Evolutionary conservation across 179 eudicot species (phyloP).

Genomic region (Actinidia arguta): DNA sequence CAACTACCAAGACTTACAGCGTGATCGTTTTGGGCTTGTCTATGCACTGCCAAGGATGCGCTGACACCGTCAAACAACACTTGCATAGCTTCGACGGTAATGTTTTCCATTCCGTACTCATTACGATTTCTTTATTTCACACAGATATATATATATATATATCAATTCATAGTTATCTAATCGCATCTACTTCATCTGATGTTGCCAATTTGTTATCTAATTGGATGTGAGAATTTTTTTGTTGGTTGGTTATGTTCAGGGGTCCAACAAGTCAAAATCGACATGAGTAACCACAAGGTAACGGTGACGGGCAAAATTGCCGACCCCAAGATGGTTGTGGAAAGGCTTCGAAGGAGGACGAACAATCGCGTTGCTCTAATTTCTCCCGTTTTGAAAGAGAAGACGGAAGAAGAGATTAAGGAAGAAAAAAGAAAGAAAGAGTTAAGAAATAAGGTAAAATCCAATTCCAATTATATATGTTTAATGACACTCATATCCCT

Average conservation of each 20-base stretch:
- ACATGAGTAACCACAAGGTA: slow-evolving; percentile 49
- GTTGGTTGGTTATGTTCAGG: slow-evolving; percentile 39
- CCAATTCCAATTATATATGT: slow-evolving; percentile 16
- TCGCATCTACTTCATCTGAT: background rate
- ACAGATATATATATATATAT: background rate
- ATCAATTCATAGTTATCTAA: too few species aligned
- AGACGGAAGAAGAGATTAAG: slow-evolving; percentile 24
- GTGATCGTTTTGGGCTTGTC: slow-evolving; percentile 42
- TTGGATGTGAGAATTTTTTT: background rate
- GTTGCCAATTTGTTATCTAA: background rate
- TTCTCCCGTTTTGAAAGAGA: slow-evolving; percentile 42
- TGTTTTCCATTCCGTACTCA: background rate
- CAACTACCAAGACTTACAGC: slow-evolving; percentile 9
- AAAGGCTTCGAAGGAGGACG: slow-evolving; percentile 49
- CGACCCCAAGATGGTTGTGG: slow-evolving; percentile 55
- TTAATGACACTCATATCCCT: background rate
- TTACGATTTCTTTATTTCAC: background rate
- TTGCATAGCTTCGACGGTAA: slow-evolving; percentile 50
- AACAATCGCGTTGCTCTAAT: slow-evolving; percentile 54
- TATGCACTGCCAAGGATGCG: slow-evolving; percentile 55
- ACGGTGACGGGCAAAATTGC: slow-evolving; percentile 54
- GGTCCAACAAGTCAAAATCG: slow-evolving; percentile 45
- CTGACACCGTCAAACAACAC: slow-evolving; percentile 24
- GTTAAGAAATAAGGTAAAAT: slow-evolving; percentile 30
- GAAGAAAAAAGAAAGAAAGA: slow-evolving; percentile 23